A percentile compares a stretch with the other conserved stretches of the same genome.
phyloP scores from a whole-genome alignment of 768 basidiomycete genomes.

The Kondoa subrosea region DNA sequence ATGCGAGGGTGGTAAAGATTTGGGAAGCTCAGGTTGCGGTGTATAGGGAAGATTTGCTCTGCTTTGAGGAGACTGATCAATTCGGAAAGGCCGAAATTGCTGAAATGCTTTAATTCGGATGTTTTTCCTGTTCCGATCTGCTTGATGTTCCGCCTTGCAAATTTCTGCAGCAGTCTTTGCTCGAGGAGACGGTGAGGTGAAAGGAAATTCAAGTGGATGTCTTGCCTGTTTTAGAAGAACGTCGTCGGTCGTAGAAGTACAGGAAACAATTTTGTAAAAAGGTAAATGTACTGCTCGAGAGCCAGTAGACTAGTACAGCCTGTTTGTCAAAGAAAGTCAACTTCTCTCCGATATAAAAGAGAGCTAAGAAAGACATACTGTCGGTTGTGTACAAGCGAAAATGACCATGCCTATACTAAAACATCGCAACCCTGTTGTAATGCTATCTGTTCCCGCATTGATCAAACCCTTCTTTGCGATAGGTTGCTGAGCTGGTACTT shows the following conservation, averaged over 20 bases:
- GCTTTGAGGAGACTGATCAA: too few relatives aligned
- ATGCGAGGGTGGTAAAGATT: too few relatives aligned
- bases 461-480: not conserved
- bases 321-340: not conserved
- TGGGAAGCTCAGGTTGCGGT: too few relatives aligned
- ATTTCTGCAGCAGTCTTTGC: too few relatives aligned
- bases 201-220: too few relatives aligned
- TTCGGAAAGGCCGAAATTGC: too few relatives aligned
- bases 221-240: too few relatives aligned
- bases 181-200: too few relatives aligned
- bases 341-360: not conserved
- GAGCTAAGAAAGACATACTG: not conserved
- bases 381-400: not conserved
- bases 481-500: not conserved
- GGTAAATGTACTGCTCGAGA: not conserved
- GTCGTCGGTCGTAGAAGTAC: not conserved
- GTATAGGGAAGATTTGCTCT: too few relatives aligned
- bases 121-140: too few relatives aligned
- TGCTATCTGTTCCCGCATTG: not conserved
- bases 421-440: not conserved
- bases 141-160: too few relatives aligned
- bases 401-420: constrained; percentile 1
- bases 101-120: too few relatives aligned
- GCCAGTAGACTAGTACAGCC: constrained; percentile 3
- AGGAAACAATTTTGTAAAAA: constrained; percentile 1